These are phyloP conservation scores for Stachybotrys chartarum DNA, from an alignment of 2,329 filamentous ascomycete genomes.

Conservation along the genomic window DNA sequence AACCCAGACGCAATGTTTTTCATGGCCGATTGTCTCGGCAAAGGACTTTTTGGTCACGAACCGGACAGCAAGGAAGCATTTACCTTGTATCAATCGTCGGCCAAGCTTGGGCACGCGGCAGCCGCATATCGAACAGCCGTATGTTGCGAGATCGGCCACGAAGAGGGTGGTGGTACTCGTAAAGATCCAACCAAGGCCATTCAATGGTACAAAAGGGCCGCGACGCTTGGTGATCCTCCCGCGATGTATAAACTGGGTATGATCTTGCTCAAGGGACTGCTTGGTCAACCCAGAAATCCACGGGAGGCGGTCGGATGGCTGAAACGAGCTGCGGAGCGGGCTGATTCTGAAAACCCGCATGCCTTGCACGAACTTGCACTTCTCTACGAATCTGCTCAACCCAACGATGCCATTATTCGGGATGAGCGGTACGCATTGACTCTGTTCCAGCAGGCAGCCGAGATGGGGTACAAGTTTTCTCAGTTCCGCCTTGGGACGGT, in stretches of 20 bases:
- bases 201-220: slow-evolving; percentile 95
- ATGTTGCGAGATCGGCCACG: slow-evolving; percentile 92
- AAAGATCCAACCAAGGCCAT: slow-evolving; percentile 90
- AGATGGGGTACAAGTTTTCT: slow-evolving; percentile 89
- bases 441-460: slow-evolving; percentile 77
- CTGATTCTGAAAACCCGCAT: slow-evolving; percentile 86
- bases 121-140: slow-evolving; percentile 93
- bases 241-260: slow-evolving; percentile 99
- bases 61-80: slow-evolving; percentile 90
- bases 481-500: slow-evolving; percentile 84
- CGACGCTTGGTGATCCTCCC: slow-evolving; percentile 79
- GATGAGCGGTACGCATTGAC: slow-evolving; percentile 77
- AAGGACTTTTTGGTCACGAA: slow-evolving; percentile 70
- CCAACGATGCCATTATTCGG: slow-evolving; percentile 66
- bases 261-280: slow-evolving; percentile 85
- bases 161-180: slow-evolving; percentile 88
- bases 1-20: slow-evolving; percentile 90
- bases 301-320: slow-evolving; percentile 87
- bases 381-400: slow-evolving; percentile 55
- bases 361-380: slow-evolving; percentile 82
- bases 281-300: slow-evolving; percentile 79
- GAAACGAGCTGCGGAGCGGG: slow-evolving; percentile 83
- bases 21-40: slow-evolving; percentile 81
- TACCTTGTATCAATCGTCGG: slow-evolving; percentile 84
- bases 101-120: slow-evolving; percentile 78